Evolutionary conservation across 2,329 filamentous ascomycete genomes (phyloP), one percentile per base, ranked within the genome.

Genomic region (Polytolypa hystricis): DNA sequence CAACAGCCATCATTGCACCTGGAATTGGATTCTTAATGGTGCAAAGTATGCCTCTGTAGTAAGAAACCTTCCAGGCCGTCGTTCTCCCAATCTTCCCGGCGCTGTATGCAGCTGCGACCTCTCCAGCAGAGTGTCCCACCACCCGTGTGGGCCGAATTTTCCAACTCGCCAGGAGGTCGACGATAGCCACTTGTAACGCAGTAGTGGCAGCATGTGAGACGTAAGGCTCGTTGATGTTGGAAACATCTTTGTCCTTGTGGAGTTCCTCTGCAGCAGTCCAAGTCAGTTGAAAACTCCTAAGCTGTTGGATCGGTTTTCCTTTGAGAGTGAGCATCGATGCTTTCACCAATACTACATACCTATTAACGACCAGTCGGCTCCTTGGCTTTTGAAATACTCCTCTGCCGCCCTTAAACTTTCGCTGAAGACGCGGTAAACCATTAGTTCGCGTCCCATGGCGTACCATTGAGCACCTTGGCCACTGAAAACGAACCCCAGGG

Each of bases 381-480:
- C 41, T 14, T 46, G 30, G 10, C 23, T 27, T 17, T 32, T 33
- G 18, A 49, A 21, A 12, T 40, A 45, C 35, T 34, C 37, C 30
- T 25, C 30, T 34, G 32, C 25, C 20, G 16, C 38, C 35, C 39
- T 34, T 2, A 56, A 43, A 25, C 37, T 37, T 3, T 43, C 14
- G 6, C 40, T 38, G 23, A 56, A 53, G 1, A 19, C 37, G 10
- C 37, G 33, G 32, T 49, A 51, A 3, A 27, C 10, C 16, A 60
- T 28, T 4, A 61, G 42, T 11, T 48, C 45, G 19, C 33, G 32
- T 2, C 55, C 58, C 58, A 61, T 61, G 0, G 32, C 42, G 1
- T 45, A 26, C 50, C 54, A 62, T 26, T 61, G 57, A 3, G 58
- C 52, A 2, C 58, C 58, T 33, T 62, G 58, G 3, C 58, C 58